Conservation (phyloP, 305 asterid species). For the Nicotiana rustica region DNA sequence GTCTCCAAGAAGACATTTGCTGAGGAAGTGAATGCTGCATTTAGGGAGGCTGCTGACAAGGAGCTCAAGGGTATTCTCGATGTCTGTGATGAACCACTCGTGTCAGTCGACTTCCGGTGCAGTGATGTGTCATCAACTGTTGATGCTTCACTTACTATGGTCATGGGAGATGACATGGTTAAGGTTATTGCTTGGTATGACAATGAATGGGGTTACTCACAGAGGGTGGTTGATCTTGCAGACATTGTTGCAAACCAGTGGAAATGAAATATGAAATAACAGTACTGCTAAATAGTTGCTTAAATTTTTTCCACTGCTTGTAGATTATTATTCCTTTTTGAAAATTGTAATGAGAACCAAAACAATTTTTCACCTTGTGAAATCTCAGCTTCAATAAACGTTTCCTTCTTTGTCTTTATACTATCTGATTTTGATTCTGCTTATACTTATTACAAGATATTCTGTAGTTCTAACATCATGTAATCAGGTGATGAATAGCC, state of each 20-base stretch:
- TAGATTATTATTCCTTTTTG: constrained; percentile 38
- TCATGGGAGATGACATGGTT: constrained; percentile 98
- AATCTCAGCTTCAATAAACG: constrained; percentile 22
- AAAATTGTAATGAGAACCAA: constrained; percentile 41
- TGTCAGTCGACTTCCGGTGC: constrained; percentile 91
- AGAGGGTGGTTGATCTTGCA: constrained; percentile 98
- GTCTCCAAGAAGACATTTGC: constrained; percentile 94
- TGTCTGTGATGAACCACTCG: constrained; percentile 90
- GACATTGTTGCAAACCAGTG: constrained; percentile 92
- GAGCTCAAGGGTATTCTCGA: constrained; percentile 78
- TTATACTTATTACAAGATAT: not conserved
- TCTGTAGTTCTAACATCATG: not conserved
- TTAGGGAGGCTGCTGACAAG: constrained; percentile 76
- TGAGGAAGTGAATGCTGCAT: constrained; percentile 92
- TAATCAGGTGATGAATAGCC: not conserved
- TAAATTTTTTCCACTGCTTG: constrained; percentile 28
- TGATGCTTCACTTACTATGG: constrained; percentile 88
- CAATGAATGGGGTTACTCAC: constrained; percentile 97
- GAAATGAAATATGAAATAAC: constrained; percentile 54
- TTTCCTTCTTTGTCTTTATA: not conserved
- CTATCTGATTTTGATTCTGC: not conserved
- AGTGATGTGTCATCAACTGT: constrained; percentile 85
- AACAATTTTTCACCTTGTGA: constrained; percentile 40
- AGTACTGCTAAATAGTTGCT: constrained; percentile 15
- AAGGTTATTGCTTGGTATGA: constrained; percentile 99